Evolutionary conservation across 257 asterid genomes (phyloP).

Genomic region (Paulownia fortunei): DNA sequence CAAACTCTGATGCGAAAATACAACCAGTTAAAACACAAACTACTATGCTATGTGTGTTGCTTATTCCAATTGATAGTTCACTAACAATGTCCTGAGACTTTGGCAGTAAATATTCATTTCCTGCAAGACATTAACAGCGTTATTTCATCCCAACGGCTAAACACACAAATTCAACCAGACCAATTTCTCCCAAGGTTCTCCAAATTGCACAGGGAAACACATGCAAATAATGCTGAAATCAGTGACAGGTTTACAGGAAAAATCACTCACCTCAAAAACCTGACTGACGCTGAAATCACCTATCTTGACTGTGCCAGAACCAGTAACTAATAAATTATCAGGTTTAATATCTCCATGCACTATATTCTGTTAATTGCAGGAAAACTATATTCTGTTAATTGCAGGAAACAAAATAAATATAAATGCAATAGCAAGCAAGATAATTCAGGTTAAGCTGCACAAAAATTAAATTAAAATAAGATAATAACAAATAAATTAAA

Average conservation of each 20-base stretch:
- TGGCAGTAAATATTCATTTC: conserved; percentile 10
- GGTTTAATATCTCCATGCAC: conserved; percentile 98
- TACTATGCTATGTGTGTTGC: neutral
- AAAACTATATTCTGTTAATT: conserved; percentile 35
- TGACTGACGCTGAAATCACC: conserved; percentile 99
- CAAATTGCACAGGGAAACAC: neutral
- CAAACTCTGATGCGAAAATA: neutral
- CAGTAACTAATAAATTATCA: conserved; percentile 84
- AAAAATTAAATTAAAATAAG: neutral
- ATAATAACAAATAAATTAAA: neutral
- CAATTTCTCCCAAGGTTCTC: conserved; percentile 13
- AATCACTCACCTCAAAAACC: conserved; percentile 79
- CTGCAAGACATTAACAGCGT: neutral
- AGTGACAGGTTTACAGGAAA: conserved; percentile 12
- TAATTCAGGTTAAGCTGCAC: neutral
- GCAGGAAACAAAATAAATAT: conserved; percentile 9
- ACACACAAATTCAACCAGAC: conserved; percentile 21
- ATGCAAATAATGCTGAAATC: conserved; percentile 10
- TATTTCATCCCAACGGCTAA: too few relatives aligned
- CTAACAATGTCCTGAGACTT: neutral
- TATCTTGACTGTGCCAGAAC: conserved; percentile 86
- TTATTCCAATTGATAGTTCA: neutral
- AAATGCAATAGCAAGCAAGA: conserved; percentile 18
- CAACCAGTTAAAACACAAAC: neutral
- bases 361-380: conserved; percentile 65